A percentile compares a stretch with the other conserved stretches of the same genome.
Evolutionary conservation across 2,329 filamentous ascomycete genomes (phyloP).

Genomic region (Aaosphaeria pasadenensis): DNA sequence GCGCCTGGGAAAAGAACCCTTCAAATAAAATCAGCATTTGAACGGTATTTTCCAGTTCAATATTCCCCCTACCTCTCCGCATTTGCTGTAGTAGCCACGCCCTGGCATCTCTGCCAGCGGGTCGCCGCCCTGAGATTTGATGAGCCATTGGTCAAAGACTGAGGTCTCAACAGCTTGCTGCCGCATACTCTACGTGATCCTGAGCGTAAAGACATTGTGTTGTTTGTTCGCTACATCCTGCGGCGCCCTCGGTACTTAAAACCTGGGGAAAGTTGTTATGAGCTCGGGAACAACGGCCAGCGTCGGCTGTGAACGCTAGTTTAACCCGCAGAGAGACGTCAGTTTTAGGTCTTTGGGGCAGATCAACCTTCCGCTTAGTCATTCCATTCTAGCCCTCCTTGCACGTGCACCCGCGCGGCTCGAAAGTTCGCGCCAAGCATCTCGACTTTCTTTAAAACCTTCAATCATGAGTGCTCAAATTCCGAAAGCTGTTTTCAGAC

Average conservation of each 20-base stretch:
- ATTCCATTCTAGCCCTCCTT: constrained; percentile 4
- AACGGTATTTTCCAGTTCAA: neutral
- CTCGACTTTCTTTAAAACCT: constrained; percentile 8
- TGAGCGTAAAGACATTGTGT: constrained; percentile 35
- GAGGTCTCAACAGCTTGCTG: constrained; percentile 11
- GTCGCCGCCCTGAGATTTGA: constrained; percentile 9
- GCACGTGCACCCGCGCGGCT: constrained; percentile 27
- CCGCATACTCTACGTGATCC: constrained; percentile 21
- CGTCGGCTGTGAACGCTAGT: constrained; percentile 16
- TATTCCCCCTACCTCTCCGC: constrained; percentile 55
- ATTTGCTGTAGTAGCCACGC: constrained; percentile 57
- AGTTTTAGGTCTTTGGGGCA: no score
- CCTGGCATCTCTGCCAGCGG: constrained; percentile 47
- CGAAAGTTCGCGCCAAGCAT: constrained; percentile 28
- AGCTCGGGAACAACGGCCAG: constrained; percentile 24
- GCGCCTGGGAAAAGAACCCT: constrained; percentile 83
- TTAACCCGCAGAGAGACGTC: no score
- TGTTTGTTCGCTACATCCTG: constrained; percentile 17
- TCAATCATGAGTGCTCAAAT: constrained; percentile 24
- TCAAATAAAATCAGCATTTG: constrained; percentile 1
- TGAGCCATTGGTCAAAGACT: constrained; percentile 13
- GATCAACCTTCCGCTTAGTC: constrained; percentile 8
- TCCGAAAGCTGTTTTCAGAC: constrained; percentile 21
- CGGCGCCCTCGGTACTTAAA: constrained; percentile 18
- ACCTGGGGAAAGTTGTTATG: constrained; percentile 16